Evolutionary conservation across 1,284 basidiomycete genomes (phyloP).

Genomic region (Cryptococcus wingfieldii): DNA sequence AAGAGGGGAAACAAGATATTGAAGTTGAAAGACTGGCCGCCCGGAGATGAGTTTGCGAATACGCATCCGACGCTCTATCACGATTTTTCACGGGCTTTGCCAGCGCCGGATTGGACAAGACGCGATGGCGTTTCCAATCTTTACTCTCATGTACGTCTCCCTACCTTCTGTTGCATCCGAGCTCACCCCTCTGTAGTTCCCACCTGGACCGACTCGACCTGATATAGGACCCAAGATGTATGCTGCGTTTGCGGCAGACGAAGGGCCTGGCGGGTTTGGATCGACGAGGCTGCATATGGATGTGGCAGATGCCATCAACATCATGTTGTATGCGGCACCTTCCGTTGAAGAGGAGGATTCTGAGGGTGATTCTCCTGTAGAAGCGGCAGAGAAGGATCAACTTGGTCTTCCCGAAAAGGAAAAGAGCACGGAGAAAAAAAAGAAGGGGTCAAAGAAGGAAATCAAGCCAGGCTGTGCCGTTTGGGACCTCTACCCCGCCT

Average conservation of each 20-base stretch:
- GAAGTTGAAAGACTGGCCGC: constrained; percentile 95
- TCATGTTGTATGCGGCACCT: constrained; percentile 72
- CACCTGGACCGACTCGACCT: constrained; percentile 72
- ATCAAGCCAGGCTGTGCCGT: constrained; percentile 73
- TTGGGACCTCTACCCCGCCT: constrained; percentile 85
- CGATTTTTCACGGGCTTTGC: constrained; percentile 77
- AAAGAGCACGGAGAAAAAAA: background rate
- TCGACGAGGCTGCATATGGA: constrained; percentile 87
- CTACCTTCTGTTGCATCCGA: background rate
- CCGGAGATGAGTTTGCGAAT: constrained; percentile 66
- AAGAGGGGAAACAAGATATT: constrained; percentile 54
- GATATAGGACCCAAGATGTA: constrained; percentile 73
- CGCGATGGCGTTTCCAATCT: constrained; percentile 84
- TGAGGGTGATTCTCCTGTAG: background rate
- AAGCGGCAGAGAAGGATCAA: background rate
- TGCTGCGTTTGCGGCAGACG: constrained; percentile 45
- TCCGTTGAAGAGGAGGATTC: background rate
- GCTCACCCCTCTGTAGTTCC: constrained; percentile 63
- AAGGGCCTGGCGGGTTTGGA: constrained; percentile 17
- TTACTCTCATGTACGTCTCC: constrained; percentile 52
- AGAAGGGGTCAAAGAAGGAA: background rate
- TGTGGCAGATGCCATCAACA: constrained; percentile 89
- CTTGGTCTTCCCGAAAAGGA: background rate
- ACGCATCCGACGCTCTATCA: constrained; percentile 81
- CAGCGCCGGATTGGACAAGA: constrained; percentile 80